Evolutionary conservation across 257 asterid species (phyloP).

Genomic region (Voacanga thouarsii): DNA sequence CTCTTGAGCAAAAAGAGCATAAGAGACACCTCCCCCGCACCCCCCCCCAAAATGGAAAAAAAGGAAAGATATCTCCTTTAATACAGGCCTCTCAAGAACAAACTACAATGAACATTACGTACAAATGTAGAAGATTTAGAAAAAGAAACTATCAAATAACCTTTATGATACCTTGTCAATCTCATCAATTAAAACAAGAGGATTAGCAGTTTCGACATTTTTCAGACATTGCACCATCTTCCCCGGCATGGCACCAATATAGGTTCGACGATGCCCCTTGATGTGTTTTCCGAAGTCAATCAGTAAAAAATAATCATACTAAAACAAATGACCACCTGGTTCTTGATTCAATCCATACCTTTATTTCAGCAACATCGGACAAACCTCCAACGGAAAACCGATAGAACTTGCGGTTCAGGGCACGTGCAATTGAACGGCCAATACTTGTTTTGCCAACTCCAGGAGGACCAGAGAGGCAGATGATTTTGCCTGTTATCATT

Average conservation of each 20-base stretch:
- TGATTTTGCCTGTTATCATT: conserved; percentile 70
- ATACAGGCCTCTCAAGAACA: not conserved
- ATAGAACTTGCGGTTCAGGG: conserved; percentile 95
- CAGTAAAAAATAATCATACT: not conserved
- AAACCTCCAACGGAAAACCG: conserved; percentile 99
- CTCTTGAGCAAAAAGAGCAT: not conserved
- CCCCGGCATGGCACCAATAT: conserved; percentile 99
- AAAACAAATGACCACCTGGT: not conserved
- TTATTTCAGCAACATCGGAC: conserved; percentile 99
- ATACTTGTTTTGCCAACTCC: conserved; percentile 99
- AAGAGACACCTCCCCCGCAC: too few relatives aligned
- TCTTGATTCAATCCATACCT: conserved; percentile 43
- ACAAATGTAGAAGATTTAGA: not conserved
- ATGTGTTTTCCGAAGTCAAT: conserved; percentile 25
- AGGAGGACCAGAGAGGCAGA: conserved; percentile 99
- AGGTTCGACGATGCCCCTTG: conserved; percentile 99
- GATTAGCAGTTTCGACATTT: conserved; percentile 94
- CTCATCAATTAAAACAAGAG: conserved; percentile 98
- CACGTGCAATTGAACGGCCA: conserved; percentile 98
- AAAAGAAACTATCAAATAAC: not conserved
- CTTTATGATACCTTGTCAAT: conserved; percentile 66
- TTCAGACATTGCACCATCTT: conserved; percentile 98
- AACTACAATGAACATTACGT: not conserved
- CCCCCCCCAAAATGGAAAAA: not conserved
- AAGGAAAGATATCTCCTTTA: not conserved